Base-by-base conservation (phyloP, 139 green algal genomes). In the Axilococcus clingmanii region DNA sequence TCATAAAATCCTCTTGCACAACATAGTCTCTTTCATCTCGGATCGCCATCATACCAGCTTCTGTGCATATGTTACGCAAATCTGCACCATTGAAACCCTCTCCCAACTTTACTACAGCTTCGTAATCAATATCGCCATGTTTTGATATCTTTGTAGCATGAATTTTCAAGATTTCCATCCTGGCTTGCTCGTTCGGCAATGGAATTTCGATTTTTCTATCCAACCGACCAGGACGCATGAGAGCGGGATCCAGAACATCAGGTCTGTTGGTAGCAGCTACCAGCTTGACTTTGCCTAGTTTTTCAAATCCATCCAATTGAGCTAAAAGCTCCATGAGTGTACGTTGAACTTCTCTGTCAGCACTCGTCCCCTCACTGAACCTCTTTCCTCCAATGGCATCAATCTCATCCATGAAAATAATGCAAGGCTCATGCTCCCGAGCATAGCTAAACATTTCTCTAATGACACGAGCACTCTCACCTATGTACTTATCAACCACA, bases 351-450 rank as follows among this genome's bases (percentile, higher is more conserved):
- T 99, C 93, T 11, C 93, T 76, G 65, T 99, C 93, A 4, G 93
- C 93, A 20, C 61, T 85, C 44, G 93, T 99, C 52, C 92, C 54
- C 68, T 99, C 93, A 57, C 75, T 93, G 74, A 96, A 97, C 27
- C 93, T 72, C 38, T 85, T 70, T 7, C 91, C 93, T 9, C 93
- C 93, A 62, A 99, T 99, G 55, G 93, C 93, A 65, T 99, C 93
- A 42, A 99, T 91, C 69, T 96, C 86, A 44, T 99, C 93, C 93
- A 99, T 97, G 78, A 98, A 99, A 56, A 99, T 97, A 69, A 99
- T 94, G 66, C 89, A 96, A 16, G 93, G 93, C 79, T 99, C 83
- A 72, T 97, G 89, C 52, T 95, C 90, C 14, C 75, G 62, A 2
- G 90, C 90, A 52, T 96, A 93, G 33, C 48, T 71, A 55, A 98